Base-by-base conservation (phyloP, 2,329 filamentous ascomycete genomes). In the Ophiostoma tasmaniense region DNA sequence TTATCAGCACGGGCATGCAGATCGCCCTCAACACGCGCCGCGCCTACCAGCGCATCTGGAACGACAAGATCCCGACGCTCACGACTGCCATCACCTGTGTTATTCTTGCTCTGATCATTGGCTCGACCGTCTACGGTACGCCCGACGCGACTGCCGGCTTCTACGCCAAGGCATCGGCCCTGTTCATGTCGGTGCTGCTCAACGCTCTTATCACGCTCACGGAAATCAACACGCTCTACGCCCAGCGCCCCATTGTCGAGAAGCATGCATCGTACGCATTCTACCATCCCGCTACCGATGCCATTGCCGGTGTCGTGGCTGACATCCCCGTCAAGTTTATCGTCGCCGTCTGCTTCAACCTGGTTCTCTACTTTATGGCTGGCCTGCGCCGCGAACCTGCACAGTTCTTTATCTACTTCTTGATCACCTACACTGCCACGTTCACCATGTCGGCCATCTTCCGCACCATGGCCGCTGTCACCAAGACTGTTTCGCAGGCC, bases 121-220 rank as follows among this genome's bases (percentile, higher is more conserved):
- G 72, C 20, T 73, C 72, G 1, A 61, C 66, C 7, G 66, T 71
- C 13, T 73, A 73, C 67, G 69, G 69, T 22, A 73, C 67, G 13
- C 70, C 71, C 50, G 66, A 73, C 33, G 70, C 72, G 3, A 72
- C 70, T 0, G 77, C 77, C 1, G 89, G 87, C 68, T 73, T 73
- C 69, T 73, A 67, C 30, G 85, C 87, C 74, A 88, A 92, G 72
- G 90, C 90, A 72, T 89, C 90, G 50, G 83, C 96, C 22, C 81
- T 97, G 66, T 97, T 96, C 85, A 95, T 96, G 76, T 90, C 91
- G 72, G 88, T 93, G 74, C 82, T 97, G 71, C 88, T 95, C 81
- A 96, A 94, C 77, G 92, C 91, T 52, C 94, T 95, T 75, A 85
- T 89, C 72, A 90, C 88, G 76, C 89, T 90, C 67, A 84, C 94